These are phyloP conservation scores for Ottelia alismoides DNA, from an alignment of 106 monocot species.

Conservation along the genomic window DNA sequence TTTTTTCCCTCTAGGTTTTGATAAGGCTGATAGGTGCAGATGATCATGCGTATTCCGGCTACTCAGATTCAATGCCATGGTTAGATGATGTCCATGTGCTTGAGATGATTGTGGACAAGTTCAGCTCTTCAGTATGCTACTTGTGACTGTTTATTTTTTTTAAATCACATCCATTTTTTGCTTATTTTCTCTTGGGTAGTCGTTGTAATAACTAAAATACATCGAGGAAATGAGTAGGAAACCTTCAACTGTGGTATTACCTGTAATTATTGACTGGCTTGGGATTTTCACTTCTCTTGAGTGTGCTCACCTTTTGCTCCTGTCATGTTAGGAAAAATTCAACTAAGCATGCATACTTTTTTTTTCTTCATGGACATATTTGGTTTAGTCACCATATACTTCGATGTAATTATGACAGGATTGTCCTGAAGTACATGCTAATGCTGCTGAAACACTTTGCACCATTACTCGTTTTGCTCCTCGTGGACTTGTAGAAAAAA, in stretches of 20 bases:
- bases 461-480: conserved; percentile 51
- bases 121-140: conserved; percentile 65
- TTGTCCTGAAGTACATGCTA: conserved; percentile 62
- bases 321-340: no score
- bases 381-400: no score
- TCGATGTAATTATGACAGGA: conserved; percentile 25
- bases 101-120: conserved; percentile 96
- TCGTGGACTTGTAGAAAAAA: conserved; percentile 12
- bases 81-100: conserved; percentile 70
- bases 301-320: no score
- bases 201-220: no score
- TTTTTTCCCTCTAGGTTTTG: no score
- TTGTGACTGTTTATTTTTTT: no score
- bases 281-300: no score
- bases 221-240: no score
- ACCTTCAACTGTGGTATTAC: no score
- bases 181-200: neutral
- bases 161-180: neutral
- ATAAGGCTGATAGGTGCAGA: conserved; percentile 93
- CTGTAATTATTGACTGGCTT: no score
- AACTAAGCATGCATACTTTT: no score
- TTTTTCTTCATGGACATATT: no score
- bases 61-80: conserved; percentile 65
- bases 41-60: conserved; percentile 66
- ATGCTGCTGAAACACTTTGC: conserved; percentile 53